A percentile compares a stretch with the other conserved stretches of the same genome.
Evolutionary conservation across 169 alveolate species (phyloP).

Genomic region (Babesia divergens): DNA sequence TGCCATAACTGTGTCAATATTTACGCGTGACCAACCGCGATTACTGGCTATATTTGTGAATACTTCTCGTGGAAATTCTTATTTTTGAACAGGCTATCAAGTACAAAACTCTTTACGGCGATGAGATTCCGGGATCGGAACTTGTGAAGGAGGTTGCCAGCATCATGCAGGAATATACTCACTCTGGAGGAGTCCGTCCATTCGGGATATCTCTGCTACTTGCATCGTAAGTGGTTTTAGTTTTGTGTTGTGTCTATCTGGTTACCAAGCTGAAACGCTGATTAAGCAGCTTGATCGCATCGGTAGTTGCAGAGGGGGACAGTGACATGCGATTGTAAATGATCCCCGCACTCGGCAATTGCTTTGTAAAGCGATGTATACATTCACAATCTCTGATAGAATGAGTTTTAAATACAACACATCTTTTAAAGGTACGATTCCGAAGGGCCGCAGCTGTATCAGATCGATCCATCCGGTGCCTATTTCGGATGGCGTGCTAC

Average conservation of each 20-base stretch:
- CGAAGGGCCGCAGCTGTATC: constrained; percentile 88
- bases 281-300: too few species aligned
- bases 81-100: constrained; percentile 71
- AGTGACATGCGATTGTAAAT: too few species aligned
- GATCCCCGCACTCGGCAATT: too few species aligned
- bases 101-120: constrained; percentile 89
- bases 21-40: neutral
- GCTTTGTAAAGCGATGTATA: too few species aligned
- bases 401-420: too few species aligned
- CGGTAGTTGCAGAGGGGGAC: too few species aligned
- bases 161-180: constrained; percentile 97
- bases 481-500: constrained; percentile 98
- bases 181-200: constrained; percentile 99
- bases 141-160: constrained; percentile 94
- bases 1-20: neutral
- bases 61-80: neutral
- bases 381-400: too few species aligned
- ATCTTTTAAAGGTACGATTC: constrained; percentile 79
- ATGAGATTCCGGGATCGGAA: constrained; percentile 90
- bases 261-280: too few species aligned
- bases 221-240: constrained; percentile 87
- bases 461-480: constrained; percentile 98
- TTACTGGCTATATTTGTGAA: neutral
- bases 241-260: too few species aligned
- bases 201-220: constrained; percentile 96